Conservation (phyloP, 1,284 basidiomycete genomes). For the Ceratobasidium sp. region DNA sequence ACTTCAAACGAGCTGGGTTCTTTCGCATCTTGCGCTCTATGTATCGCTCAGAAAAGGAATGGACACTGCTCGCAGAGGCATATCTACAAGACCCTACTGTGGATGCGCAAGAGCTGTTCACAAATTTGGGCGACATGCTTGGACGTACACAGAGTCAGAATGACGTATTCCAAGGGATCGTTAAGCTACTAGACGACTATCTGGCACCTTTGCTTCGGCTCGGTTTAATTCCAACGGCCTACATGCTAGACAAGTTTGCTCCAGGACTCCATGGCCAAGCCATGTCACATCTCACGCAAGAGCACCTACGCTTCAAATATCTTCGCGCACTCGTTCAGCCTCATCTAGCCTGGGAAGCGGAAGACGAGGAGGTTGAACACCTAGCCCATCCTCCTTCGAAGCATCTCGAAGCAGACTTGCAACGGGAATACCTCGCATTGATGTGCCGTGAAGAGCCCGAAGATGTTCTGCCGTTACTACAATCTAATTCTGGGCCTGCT, state of each 20-base stretch:
- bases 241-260: slow-evolving; percentile 78
- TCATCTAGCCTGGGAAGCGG: slow-evolving; percentile 60
- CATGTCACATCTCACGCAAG: slow-evolving; percentile 64
- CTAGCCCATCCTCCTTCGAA: slow-evolving; percentile 58
- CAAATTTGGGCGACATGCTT: slow-evolving; percentile 75
- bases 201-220: slow-evolving; percentile 73
- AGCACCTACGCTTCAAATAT: slow-evolving; percentile 78
- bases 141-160: slow-evolving; percentile 50
- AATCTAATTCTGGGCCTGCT: slow-evolving; percentile 68
- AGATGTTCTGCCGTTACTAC: slow-evolving; percentile 76
- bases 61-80: slow-evolving; percentile 80
- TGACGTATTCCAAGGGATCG: not conserved
- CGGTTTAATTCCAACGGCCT: slow-evolving; percentile 77
- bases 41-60: slow-evolving; percentile 82
- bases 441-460: slow-evolving; percentile 79
- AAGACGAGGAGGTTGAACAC: slow-evolving; percentile 45
- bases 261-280: slow-evolving; percentile 75
- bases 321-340: slow-evolving; percentile 82
- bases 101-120: slow-evolving; percentile 73
- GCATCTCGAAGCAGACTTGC: slow-evolving; percentile 61
- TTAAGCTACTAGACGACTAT: slow-evolving; percentile 8
- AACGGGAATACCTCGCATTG: slow-evolving; percentile 79
- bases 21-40: slow-evolving; percentile 89
- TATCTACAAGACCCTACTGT: slow-evolving; percentile 83
- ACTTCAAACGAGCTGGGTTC: slow-evolving; percentile 90